These are phyloP conservation scores for Adansonia gregorii DNA, from an alignment of 441 rosid genomes.

Conservation along the genomic window DNA sequence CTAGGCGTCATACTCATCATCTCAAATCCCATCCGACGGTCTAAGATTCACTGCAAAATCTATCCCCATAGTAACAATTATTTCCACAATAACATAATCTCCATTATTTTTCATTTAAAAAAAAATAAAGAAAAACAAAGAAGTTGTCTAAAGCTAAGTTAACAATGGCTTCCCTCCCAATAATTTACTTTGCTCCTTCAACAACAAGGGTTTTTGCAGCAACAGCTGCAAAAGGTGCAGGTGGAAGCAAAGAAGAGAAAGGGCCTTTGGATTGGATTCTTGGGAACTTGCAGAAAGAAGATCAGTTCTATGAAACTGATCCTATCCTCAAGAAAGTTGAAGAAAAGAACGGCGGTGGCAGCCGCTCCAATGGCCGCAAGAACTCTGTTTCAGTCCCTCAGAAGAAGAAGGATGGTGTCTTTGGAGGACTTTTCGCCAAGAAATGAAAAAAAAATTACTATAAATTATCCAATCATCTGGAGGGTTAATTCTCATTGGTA, in stretches of 20 bases:
- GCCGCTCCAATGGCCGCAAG: constrained; percentile 39
- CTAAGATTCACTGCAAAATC: not conserved
- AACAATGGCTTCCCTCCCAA: constrained; percentile 41
- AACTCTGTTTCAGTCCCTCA: constrained; percentile 50
- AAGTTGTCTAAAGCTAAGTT: not conserved
- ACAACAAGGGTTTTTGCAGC: constrained; percentile 52
- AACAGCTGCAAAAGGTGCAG: constrained; percentile 47
- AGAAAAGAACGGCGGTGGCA: constrained; percentile 33
- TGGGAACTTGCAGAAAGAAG: constrained; percentile 50
- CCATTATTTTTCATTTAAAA: no score
- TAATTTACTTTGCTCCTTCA: constrained; percentile 42
- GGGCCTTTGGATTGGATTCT: constrained; percentile 55
- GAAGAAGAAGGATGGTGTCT: constrained; percentile 48
- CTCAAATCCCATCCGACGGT: constrained; percentile 39
- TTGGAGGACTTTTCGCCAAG: constrained; percentile 65
- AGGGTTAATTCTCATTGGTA: constrained; percentile 8
- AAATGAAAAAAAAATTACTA: constrained; percentile 33
- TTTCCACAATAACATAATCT: not conserved
- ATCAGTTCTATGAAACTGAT: constrained; percentile 66
- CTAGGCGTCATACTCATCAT: not conserved
- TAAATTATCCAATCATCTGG: not conserved
- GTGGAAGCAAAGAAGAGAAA: constrained; percentile 56
- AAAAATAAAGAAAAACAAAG: not conserved
- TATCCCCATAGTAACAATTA: not conserved
- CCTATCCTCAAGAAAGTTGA: constrained; percentile 58